Base-by-base conservation (phyloP, 306 rosid species). In the Ormosia emarginata region DNA sequence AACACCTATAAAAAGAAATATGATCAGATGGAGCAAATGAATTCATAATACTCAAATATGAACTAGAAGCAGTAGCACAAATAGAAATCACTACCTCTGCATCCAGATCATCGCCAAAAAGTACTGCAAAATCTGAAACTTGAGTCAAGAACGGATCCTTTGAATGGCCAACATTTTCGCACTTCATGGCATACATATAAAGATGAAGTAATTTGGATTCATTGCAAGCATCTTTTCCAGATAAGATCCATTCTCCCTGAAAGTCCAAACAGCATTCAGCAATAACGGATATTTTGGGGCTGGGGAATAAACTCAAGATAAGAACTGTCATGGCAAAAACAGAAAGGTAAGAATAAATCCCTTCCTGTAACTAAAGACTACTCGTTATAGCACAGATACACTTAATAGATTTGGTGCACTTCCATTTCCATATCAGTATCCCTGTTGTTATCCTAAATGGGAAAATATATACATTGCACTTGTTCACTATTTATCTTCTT, bases 231-330 rank as follows among this genome's bases (percentile, higher is more conserved):
- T 93, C 97, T 81, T 83, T 88, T 88, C 96, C 93, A 33, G 91
- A 88, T 88, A 95, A 82, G 90, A 95, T 91, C 99, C 99, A 95
- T 82, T 95, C 96, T 76, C 99, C 99, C 99, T 95, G 89, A 71
- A 85, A 88, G 74, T 56, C 65, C 82, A 88, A 68, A 76, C 66
- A 33, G 65, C 63, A 75, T 66, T 67, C 39, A 67, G 73, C 61
- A 80, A 62, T 33, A 77, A 70, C 49, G 47, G 59, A 83, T 59
- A 18, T 56, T 65, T 30, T 52, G 30, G 74, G 52, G 56, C 30
- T 12, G 47, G 62, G 17, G 53, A 71, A 76, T 62, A 71, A 71
- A 53, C 36, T 17, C 40, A 77, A 64, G 69, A 80, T 50, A 53
- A 43, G 17, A 77, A 46, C 8, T 11, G 18, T 49, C 11, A 46